phyloP scores from a whole-genome alignment of 129 eudicot genomes.

The Scalesia atractyloides region DNA sequence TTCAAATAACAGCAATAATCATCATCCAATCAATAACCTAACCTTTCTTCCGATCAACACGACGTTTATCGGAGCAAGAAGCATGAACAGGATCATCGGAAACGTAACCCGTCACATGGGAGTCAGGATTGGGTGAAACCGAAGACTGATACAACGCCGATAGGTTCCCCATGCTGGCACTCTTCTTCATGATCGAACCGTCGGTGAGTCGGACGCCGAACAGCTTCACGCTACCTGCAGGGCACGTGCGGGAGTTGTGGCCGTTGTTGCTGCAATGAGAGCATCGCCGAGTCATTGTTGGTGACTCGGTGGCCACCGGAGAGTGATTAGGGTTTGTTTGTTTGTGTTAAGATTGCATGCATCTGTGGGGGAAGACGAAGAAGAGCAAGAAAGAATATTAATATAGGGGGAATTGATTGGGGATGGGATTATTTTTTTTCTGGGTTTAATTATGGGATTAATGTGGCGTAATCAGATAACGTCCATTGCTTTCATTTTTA shows the following conservation, averaged over 20 bases:
- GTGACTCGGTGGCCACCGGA: slow-evolving; percentile 3
- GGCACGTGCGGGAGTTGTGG: slow-evolving; percentile 84
- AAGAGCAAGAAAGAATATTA: background rate
- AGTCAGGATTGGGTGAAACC: slow-evolving; percentile 50
- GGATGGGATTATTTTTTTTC: slow-evolving; percentile 16
- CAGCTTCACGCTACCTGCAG: no score
- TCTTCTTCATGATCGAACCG: no score
- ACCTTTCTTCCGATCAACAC: slow-evolving; percentile 77
- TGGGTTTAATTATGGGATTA: slow-evolving; percentile 13
- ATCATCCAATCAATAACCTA: slow-evolving; percentile 39
- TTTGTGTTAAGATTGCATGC: slow-evolving; percentile 35
- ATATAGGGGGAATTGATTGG: background rate
- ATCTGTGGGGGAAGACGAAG: background rate
- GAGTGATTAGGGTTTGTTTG: background rate
- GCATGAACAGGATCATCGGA: slow-evolving; percentile 77
- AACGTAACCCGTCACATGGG: slow-evolving; percentile 57
- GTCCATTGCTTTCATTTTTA: background rate
- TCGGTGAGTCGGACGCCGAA: no score
- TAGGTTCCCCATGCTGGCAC: no score
- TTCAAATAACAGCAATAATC: background rate
- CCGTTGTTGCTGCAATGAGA: slow-evolving; percentile 89
- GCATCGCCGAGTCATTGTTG: slow-evolving; percentile 80
- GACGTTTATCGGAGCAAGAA: slow-evolving; percentile 60
- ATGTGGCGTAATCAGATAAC: slow-evolving; percentile 19
- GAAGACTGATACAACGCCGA: slow-evolving; percentile 47